Evolutionary conservation across 169 alveolate genomes (phyloP).

Genomic region (Eimeria acervulina): DNA sequence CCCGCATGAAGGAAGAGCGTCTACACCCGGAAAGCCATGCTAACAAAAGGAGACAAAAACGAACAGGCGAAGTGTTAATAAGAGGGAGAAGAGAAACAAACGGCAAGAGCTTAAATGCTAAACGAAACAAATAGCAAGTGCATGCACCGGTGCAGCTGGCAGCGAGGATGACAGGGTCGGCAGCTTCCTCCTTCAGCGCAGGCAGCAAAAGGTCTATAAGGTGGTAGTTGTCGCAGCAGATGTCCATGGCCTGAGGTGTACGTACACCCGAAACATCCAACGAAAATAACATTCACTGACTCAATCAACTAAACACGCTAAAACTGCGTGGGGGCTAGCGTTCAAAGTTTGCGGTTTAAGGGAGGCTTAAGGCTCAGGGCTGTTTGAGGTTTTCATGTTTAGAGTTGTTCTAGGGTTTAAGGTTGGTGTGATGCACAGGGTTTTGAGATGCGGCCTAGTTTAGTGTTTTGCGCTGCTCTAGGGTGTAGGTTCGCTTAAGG

Average conservation of each 20-base stretch:
- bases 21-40: too few species aligned
- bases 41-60: too few species aligned
- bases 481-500: background rate
- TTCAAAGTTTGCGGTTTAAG: background rate
- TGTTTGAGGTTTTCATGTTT: background rate
- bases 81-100: background rate
- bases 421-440: background rate
- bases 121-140: background rate
- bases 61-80: background rate
- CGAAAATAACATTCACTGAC: background rate
- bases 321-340: too few species aligned
- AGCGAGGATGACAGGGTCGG: constrained; percentile 74
- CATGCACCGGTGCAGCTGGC: constrained; percentile 60
- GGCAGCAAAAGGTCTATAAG: constrained; percentile 61
- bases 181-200: constrained; percentile 63
- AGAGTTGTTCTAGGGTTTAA: background rate
- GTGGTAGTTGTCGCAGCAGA: constrained; percentile 65
- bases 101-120: too few species aligned
- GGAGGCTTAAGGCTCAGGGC: background rate
- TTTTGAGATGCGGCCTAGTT: background rate
- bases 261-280: background rate
- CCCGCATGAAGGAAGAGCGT: background rate
- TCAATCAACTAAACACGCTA: background rate
- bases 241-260: constrained; percentile 57
- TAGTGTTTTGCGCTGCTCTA: background rate